Evolutionary conservation across 108 stramenopile genomes (phyloP), one percentile per base, ranked within the genome.

Genomic region (Epipyxis sp.): DNA sequence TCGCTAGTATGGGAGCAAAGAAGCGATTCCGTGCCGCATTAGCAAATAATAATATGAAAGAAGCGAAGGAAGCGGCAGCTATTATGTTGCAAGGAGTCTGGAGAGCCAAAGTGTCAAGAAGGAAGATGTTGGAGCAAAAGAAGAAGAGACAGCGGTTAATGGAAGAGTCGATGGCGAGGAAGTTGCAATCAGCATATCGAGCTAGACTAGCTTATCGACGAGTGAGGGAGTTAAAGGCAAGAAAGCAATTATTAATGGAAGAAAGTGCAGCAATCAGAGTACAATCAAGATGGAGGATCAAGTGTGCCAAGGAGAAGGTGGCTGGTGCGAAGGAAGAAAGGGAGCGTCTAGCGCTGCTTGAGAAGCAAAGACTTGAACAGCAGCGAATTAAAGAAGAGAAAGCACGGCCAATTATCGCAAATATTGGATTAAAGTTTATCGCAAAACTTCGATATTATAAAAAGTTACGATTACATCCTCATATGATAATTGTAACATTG

Each of bases 171-270:
- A 6, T 10, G 3, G 71, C 71, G 25, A 54, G 40, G n/a, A 46
- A 30, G 27, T 27, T 74, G 10, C 71, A 74, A 32, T 13, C 10
- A 16, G 32, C 25, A 16, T 74, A 42, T 37, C 71, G 71, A 27
- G 32, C 43, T 46, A 27, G 71, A 27, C 3, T 43, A 42, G n/a
- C 71, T 39, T 42, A 42, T 6, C 46, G 20, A 10, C 40, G 34
- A 37, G 71, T 74, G 71, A 13, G 6, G 42, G 32, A 42, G 37
- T 42, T 74, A 32, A 74, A 74, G 71, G 46, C 50, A 29, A 42
- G 43, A 42, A 74, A 57, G 71, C 71, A 74, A 42, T 42, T 37
- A 3, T 37, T 74, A 32, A 13, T 74, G 6, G 71, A 74, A 25
- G 71, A 74, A 42, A 6, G 3, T 10, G 44, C 46, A 3, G 71